Evolutionary conservation across 2,329 filamentous ascomycete genomes (phyloP), one percentile per base, ranked within the genome.

Genomic region (Penicillium sp.): DNA sequence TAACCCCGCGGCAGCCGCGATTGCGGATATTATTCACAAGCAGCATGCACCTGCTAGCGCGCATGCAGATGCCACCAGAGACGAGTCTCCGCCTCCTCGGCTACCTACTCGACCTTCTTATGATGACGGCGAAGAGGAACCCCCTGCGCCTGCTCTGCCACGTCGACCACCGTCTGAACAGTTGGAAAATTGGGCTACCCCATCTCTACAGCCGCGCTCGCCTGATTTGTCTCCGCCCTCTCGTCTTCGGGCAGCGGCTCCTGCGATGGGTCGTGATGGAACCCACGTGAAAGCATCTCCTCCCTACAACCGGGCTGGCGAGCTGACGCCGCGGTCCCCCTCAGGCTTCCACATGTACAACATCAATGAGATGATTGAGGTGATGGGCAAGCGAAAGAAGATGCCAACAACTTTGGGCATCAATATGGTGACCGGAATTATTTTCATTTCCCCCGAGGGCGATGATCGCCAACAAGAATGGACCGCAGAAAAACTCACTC

Each of bases 351-450:
- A 94, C 63, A 77, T 97, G 68, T 97, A 96, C 71, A 96, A 95
- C 60, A 90, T 97, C 60, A 95, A 90, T 65, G 91, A 97, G 70
- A 95, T 95, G 86, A 82, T 95, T 4, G 91, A 89, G n/a, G 82
- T 93, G 36, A 90, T 95, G 82, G 91, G 91, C 46, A 95, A 95
- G 74, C 86, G 87, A 62, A 95, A 95, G 76, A 97, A 97, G 73
- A 93, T 96, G 87, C 89, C 91, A 1, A 95, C 89, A n/a, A 95
- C 88, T 0, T 70, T 97, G 29, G 91, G 91, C n/a, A 85, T 97
- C 62, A 96, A 97, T 64, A 76, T 93, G 46, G 84, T 85, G 39
- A 94, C 88, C 13, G 90, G 90, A 31, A 81, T 85, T 26, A 94
- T 98, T 57, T 83, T 95, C 69, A 88, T 98, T 59, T 87, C 89